Evolutionary conservation across 345 rosid genomes (phyloP), one percentile per base, ranked within the genome.

Genomic region (Sonneratia caseolaris): DNA sequence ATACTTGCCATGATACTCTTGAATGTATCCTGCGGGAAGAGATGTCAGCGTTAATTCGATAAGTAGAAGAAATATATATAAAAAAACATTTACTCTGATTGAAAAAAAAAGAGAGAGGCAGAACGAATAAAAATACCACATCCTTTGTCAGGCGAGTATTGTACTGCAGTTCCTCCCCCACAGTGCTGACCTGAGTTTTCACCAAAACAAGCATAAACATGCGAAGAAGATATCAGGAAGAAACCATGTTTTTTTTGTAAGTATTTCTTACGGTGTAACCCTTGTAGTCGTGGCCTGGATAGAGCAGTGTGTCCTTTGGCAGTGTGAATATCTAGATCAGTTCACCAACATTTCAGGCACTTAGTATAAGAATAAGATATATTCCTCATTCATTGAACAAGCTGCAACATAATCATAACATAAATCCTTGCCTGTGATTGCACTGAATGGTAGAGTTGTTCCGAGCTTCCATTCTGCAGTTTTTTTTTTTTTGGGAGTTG

Each of bases 221-320:
- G 35, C 38, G 3, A 32, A 35, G 37, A 27, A 13, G 37, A 62
- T 15, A 62, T 62, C 9, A 12, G 19, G 16, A 12, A 18, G 66
- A 2, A 62, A 32, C 2, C 19, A 27, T 49, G 1, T 4, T 13
- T 13, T 13, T 13, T 49, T 13, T 3, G 1, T 1, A 19, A 55
- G 24, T 19, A 22, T 24, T 66, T 66, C 86, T 79, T 83, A 94
- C 99, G 32, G 87, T 76, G 80, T 85, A 92, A 49, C 99, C 97
- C 78, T 79, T 90, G 87, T 95, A 95, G 77, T 95, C 99, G 75
- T 95, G 99, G 73, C 85, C 97, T 53, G 97, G 97, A 80, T 92
- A 95, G 68, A 95, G 73, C 84, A 86, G 76, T 59, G 99, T 87
- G 57, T 92, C 90, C 80, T 87, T 86, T 2, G 97, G 97, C 82